phyloP scores from a whole-genome alignment of 306 rosid genomes.

The Cicer yamashitae region DNA sequence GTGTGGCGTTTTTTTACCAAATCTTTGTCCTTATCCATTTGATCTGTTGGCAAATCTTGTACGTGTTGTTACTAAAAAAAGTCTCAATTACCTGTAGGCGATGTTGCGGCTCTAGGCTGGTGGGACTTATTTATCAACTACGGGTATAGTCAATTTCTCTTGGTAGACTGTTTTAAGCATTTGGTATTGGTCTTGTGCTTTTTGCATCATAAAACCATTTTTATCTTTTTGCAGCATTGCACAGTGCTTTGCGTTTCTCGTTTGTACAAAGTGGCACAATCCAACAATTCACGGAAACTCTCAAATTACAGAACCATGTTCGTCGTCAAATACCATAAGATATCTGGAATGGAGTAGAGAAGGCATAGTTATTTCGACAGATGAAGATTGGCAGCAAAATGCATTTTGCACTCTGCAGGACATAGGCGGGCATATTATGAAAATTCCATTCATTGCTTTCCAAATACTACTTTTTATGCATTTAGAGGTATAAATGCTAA shows the following conservation, averaged over 20 bases:
- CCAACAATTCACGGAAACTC: slow-evolving; percentile 79
- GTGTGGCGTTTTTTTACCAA: no score
- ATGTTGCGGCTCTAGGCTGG: slow-evolving; percentile 90
- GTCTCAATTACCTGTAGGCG: slow-evolving; percentile 64
- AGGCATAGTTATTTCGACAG: slow-evolving; percentile 72
- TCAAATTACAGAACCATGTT: slow-evolving; percentile 64
- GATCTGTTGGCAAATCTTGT: background rate
- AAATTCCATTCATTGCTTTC: slow-evolving; percentile 76
- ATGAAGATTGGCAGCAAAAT: slow-evolving; percentile 61
- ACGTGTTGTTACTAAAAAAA: slow-evolving; percentile 23
- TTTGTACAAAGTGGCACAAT: slow-evolving; percentile 96
- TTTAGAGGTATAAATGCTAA: slow-evolving; percentile 65
- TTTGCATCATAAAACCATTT: slow-evolving; percentile 39
- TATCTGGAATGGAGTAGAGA: slow-evolving; percentile 77
- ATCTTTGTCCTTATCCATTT: background rate
- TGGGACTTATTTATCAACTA: slow-evolving; percentile 96
- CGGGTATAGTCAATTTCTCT: slow-evolving; percentile 58
- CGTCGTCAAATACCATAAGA: slow-evolving; percentile 63
- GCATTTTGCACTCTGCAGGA: slow-evolving; percentile 75
- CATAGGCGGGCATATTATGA: slow-evolving; percentile 91
- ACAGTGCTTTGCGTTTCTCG: slow-evolving; percentile 97
- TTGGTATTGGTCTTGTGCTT: slow-evolving; percentile 23
- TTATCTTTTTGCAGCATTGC: slow-evolving; percentile 73
- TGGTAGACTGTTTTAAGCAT: slow-evolving; percentile 30
- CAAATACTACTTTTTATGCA: slow-evolving; percentile 82